Evolutionary conservation across 441 rosid species (phyloP), one percentile per base, ranked within the genome.

Genomic region (Pelargonium myrrhifolium): DNA sequence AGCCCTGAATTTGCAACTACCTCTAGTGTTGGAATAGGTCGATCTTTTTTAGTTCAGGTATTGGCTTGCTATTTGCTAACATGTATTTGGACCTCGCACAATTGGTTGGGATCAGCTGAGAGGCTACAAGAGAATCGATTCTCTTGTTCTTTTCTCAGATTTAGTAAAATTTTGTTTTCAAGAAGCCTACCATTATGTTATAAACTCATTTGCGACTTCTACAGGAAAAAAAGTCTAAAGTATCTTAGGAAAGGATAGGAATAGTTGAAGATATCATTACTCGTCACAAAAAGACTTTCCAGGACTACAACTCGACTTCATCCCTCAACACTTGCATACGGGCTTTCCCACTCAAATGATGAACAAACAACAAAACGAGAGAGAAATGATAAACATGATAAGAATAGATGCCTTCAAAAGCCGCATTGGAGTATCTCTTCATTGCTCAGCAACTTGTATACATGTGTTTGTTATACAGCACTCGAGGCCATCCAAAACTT

Each of bases 401-500:
- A 62, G 59, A 58, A 51, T 56, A 62, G 12, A 60, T 47, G 67
- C 67, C 75, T 61, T 71, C 20, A 37, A 8, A 39, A 39, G 43
- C 43, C 43, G 12, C 70, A 24, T 28, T 63, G 3, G 8, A 67
- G 39, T 42, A 62, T 31, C 64, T 67, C 74, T 47, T 31, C 62
- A 67, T 64, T 56, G 18, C 68, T 42, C 69, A 22, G 64, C 45
- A 20, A 72, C 69, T 62, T 66, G 51, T 70, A 40, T 65, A 53
- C 73, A 80, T 22, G 14, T 20, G 20, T 42, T 49, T 55, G 14
- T 65, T 59, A 28, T 49, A 39, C 37, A 18, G 43, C 55, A 71
- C 62, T 77, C 71, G 49, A 65, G 58, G 42, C 39, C 70, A 58
- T 40, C 78, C 79, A 80, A 84, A 83, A 82, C 58, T 79, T 85